phyloP scores from a whole-genome alignment of 352 stramenopile genomes.

The Globisporangium carolinianum region DNA sequence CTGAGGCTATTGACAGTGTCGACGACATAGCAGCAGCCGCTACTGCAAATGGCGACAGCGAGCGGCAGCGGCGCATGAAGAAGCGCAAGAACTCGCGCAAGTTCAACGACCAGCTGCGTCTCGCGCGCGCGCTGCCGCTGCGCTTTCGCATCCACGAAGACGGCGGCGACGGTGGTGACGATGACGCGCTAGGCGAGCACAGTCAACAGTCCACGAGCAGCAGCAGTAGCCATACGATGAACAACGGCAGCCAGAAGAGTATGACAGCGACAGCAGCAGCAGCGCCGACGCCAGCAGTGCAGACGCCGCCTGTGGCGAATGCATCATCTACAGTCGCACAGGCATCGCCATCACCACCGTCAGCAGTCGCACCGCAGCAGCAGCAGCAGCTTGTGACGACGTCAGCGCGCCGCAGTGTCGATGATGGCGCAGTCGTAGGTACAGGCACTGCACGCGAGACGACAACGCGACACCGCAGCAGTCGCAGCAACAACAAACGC shows the following conservation, averaged over 20 bases:
- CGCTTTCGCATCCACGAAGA: conserved; percentile 49
- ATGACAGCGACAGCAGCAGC: not conserved
- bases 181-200: not conserved
- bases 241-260: not conserved
- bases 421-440: conserved; percentile 2
- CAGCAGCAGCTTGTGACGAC: not conserved
- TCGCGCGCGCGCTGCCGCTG: conserved; percentile 47
- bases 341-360: too few species aligned
- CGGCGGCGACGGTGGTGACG: conserved; percentile 7
- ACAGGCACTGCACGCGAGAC: conserved; percentile 1
- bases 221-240: not conserved
- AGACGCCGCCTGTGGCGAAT: too few species aligned
- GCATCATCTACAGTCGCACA: too few species aligned
- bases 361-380: not conserved
- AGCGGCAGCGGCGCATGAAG: conserved; percentile 44
- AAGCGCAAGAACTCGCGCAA: conserved; percentile 59
- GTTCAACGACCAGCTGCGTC: conserved; percentile 59
- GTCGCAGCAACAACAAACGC: conserved; percentile 11
- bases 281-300: not conserved
- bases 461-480: conserved; percentile 12
- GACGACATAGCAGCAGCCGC: not conserved
- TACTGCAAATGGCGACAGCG: conserved; percentile 5
- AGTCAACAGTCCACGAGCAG: not conserved
- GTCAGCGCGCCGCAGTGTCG: conserved; percentile 1
- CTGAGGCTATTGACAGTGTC: not conserved